Percentiles rank a stretch among this genome's conserved stretches.
phyloP scores from a whole-genome alignment of 2,329 filamentous ascomycete species.

The Colletotrichum coccodes region DNA sequence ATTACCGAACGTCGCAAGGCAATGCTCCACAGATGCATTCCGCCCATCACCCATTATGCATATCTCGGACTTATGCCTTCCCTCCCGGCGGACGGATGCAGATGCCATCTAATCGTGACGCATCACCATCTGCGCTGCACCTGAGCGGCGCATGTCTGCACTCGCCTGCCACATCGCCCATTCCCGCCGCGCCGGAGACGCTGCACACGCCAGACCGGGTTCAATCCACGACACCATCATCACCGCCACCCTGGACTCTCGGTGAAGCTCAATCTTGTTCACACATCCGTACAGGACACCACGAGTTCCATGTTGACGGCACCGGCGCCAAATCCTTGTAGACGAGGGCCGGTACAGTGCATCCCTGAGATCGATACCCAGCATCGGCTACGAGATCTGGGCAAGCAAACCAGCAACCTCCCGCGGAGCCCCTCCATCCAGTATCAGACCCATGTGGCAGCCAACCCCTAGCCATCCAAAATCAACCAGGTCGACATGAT shows the following conservation, averaged over 20 bases:
- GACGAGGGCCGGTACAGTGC: slow-evolving; percentile 13
- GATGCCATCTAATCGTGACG: slow-evolving; percentile 32
- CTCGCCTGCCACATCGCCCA: slow-evolving; percentile 13
- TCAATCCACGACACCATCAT: slow-evolving; percentile 6
- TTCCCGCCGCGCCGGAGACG: not conserved
- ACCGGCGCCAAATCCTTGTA: not conserved
- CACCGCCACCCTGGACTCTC: slow-evolving; percentile 4
- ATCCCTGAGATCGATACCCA: slow-evolving; percentile 24
- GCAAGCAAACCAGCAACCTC: slow-evolving; percentile 22
- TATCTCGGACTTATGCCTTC: slow-evolving; percentile 17
- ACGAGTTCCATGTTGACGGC: not conserved
- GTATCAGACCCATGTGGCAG: not conserved
- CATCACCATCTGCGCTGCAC: slow-evolving; percentile 3
- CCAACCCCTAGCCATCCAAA: not conserved
- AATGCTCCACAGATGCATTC: not conserved
- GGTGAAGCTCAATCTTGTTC: not conserved
- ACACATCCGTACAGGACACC: not conserved
- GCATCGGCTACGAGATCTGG: slow-evolving; percentile 24
- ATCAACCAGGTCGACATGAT: not conserved
- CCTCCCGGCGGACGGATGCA: slow-evolving; percentile 17
- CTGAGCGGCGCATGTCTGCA: not conserved
- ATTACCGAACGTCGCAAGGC: not conserved
- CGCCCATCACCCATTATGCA: not conserved
- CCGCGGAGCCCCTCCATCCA: slow-evolving; percentile 8
- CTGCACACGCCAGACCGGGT: not conserved